These are phyloP conservation scores for Paramecium primaurelia DNA, from an alignment of 73 alveolate species.

Conservation along the genomic window DNA sequence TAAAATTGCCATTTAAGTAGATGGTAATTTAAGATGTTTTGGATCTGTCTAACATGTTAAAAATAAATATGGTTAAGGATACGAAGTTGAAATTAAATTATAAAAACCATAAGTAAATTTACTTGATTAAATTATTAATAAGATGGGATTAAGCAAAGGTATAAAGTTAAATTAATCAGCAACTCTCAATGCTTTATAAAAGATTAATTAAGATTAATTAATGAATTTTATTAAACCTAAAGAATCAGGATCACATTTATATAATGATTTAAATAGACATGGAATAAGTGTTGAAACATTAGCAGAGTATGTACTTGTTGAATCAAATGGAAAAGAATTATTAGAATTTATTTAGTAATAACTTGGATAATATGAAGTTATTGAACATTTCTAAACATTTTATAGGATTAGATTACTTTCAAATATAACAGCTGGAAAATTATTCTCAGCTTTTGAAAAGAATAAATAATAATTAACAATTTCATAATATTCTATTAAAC, in stretches of 20 bases:
- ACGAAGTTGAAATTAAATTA: slow-evolving; percentile 80
- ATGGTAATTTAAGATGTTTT: slow-evolving; percentile 86
- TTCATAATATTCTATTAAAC: slow-evolving; percentile 73
- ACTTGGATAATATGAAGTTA: slow-evolving; percentile 60
- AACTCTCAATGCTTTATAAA: not conserved
- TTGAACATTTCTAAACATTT: slow-evolving; percentile 72
- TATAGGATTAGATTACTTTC: slow-evolving; percentile 73
- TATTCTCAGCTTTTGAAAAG: slow-evolving; percentile 75
- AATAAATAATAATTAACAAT: slow-evolving; percentile 64
- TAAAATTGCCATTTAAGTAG: slow-evolving; percentile 90
- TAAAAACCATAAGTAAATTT: slow-evolving; percentile 56
- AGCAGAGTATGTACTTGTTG: slow-evolving; percentile 63
- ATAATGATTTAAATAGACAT: slow-evolving; percentile 50
- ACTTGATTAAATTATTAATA: slow-evolving; percentile 9
- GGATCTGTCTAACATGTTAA: slow-evolving; percentile 87
- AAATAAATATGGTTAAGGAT: slow-evolving; percentile 88
- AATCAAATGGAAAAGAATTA: slow-evolving; percentile 64
- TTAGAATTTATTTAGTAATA: slow-evolving; percentile 53
- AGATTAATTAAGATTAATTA: not conserved
- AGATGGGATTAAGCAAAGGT: not conserved
- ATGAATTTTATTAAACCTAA: not conserved
- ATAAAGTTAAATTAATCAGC: not conserved
- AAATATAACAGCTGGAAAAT: slow-evolving; percentile 62
- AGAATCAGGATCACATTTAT: slow-evolving; percentile 41
- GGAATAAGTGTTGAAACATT: slow-evolving; percentile 58